Evolutionary conservation across 371 early-diverging fungal genomes (phyloP).

Genomic region (Mortierella sp.): DNA sequence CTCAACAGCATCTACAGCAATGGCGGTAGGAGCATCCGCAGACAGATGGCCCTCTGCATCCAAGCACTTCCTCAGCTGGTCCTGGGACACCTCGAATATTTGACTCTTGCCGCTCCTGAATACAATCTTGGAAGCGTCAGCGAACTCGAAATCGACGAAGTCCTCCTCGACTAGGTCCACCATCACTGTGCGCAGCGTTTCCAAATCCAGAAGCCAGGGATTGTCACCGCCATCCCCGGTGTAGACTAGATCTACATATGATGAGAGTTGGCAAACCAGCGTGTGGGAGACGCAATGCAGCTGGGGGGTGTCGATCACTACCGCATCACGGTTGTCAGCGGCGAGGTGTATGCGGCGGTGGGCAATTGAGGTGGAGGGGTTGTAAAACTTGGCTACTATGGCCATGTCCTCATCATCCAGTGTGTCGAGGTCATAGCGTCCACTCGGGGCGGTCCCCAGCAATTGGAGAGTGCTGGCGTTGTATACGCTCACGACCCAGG

Average conservation of each 20-base stretch:
- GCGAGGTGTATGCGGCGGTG: conserved; percentile 14
- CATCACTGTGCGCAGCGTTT: neutral
- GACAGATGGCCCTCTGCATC: conserved; percentile 17
- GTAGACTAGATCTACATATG: conserved; percentile 7
- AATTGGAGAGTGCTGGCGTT: no score
- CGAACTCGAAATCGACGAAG: neutral
- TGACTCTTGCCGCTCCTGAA: neutral
- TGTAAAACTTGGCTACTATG: neutral
- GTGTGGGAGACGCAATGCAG: conserved; percentile 16
- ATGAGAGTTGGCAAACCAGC: neutral
- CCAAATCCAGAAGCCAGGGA: conserved; percentile 16
- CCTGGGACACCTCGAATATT: neutral
- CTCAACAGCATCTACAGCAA: neutral
- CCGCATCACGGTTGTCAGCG: neutral
- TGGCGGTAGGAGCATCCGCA: conserved; percentile 11
- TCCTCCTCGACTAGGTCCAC: neutral
- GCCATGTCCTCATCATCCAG: neutral
- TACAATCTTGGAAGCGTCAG: conserved; percentile 14
- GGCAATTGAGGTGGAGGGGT: conserved; percentile 9
- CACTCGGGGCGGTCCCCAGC: no score
- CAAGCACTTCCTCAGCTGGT: conserved; percentile 13
- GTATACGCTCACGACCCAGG: no score
- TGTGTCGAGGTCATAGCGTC: neutral
- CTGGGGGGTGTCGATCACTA: conserved; percentile 15
- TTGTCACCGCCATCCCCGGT: neutral